Evolutionary conservation across 495 filamentous ascomycete genomes (phyloP).

Genomic region (Lasiosphaeria hispida): DNA sequence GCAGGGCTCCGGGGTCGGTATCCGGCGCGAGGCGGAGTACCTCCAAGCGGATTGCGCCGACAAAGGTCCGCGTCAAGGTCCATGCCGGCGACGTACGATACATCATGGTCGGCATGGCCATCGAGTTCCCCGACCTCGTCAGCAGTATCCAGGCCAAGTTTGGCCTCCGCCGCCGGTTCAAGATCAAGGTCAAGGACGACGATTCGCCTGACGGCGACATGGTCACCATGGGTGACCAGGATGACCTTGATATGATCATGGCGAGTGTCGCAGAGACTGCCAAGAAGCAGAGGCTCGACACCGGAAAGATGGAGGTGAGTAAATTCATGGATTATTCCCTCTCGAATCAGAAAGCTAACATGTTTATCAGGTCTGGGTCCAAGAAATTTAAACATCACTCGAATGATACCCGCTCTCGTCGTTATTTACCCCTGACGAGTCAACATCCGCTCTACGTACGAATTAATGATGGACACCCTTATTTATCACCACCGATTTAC

Average conservation of each 20-base stretch:
- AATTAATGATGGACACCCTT: not conserved
- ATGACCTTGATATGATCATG: conserved; percentile 88
- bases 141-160: conserved; percentile 82
- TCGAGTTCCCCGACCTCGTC: conserved; percentile 75
- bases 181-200: conserved; percentile 81
- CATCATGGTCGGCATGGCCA: conserved; percentile 73
- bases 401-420: no score
- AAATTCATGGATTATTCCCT: not conserved
- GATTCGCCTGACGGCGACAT: conserved; percentile 76
- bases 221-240: conserved; percentile 95
- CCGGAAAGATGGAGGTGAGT: conserved; percentile 95
- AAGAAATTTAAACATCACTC: conserved; percentile 47
- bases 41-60: conserved; percentile 21
- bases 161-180: conserved; percentile 63
- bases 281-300: conserved; percentile 69
- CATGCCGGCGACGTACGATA: conserved; percentile 91
- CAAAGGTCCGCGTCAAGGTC: conserved; percentile 81
- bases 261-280: conserved; percentile 63
- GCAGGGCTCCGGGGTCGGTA: conserved; percentile 39
- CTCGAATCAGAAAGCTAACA: conserved; percentile 19
- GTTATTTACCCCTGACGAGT: not conserved
- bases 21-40: conserved; percentile 33
- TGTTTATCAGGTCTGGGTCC: conserved; percentile 60
- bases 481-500: not conserved
- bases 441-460: not conserved